Evolutionary conservation across 306 rosid species (phyloP).

Genomic region (Quillaja saponaria): DNA sequence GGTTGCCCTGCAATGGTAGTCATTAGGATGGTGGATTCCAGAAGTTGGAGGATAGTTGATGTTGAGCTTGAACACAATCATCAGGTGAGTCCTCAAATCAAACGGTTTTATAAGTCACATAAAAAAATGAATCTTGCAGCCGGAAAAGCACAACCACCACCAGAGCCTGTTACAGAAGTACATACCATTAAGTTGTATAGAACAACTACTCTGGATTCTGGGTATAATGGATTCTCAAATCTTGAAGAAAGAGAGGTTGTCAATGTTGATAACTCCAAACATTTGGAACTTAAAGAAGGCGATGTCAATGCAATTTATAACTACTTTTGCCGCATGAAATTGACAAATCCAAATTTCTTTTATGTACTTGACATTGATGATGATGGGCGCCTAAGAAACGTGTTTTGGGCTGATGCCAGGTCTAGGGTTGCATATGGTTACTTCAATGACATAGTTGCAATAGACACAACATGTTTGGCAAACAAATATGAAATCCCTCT

Average conservation of each 20-base stretch:
- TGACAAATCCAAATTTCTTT: conserved; percentile 68
- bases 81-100: conserved; percentile 65
- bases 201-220: conserved; percentile 48
- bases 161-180: conserved; percentile 61
- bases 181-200: conserved; percentile 73
- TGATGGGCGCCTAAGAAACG: conserved; percentile 64
- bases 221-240: conserved; percentile 38
- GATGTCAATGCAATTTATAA: conserved; percentile 71
- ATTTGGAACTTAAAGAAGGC: conserved; percentile 75
- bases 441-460: conserved; percentile 57
- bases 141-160: conserved; percentile 53
- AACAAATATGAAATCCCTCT: conserved; percentile 75
- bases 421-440: conserved; percentile 59
- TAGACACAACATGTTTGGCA: conserved; percentile 71
- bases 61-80: conserved; percentile 80
- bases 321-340: conserved; percentile 73
- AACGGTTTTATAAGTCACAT: conserved; percentile 73
- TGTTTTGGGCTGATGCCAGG: conserved; percentile 81
- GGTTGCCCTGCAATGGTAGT: conserved; percentile 85
- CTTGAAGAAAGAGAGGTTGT: conserved; percentile 44
- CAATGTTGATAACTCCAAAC: conserved; percentile 51
- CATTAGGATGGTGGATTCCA: conserved; percentile 64
- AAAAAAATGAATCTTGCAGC: conserved; percentile 73
- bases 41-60: conserved; percentile 76
- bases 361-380: conserved; percentile 70